Evolutionary conservation across 1,284 basidiomycete species (phyloP).

Genomic region (Melampsora americana): DNA sequence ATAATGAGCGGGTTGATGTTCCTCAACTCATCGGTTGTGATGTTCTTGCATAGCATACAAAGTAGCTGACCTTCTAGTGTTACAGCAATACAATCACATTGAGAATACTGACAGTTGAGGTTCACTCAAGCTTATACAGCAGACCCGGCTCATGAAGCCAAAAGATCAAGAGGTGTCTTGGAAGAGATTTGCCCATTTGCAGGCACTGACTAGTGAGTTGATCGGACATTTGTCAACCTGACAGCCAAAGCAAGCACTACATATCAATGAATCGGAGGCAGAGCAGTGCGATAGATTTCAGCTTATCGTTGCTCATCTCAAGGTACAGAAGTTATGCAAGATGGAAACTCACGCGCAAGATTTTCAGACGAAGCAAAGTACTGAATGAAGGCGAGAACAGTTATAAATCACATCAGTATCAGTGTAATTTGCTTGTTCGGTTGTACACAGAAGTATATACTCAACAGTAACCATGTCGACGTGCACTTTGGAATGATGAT

Average conservation of each 20-base stretch:
- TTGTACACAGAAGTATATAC: neutral
- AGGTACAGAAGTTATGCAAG: neutral
- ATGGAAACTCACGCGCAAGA: constrained; percentile 26
- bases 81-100: too few species aligned
- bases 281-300: neutral
- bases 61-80: too few species aligned
- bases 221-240: constrained; percentile 16
- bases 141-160: too few species aligned
- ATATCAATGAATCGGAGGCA: neutral
- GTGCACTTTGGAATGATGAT: constrained; percentile 65
- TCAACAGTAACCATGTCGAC: constrained; percentile 67
- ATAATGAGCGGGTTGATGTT: too few species aligned
- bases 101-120: too few species aligned
- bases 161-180: too few species aligned
- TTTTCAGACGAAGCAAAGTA: constrained; percentile 42
- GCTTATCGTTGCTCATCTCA: neutral
- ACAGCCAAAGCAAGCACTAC: constrained; percentile 39
- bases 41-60: too few species aligned
- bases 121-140: too few species aligned
- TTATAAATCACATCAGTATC: neutral
- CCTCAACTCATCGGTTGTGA: too few species aligned
- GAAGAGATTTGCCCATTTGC: too few species aligned
- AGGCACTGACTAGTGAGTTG: too few species aligned
- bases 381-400: neutral
- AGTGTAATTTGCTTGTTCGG: neutral